phyloP scores from a whole-genome alignment of 2,329 filamentous ascomycete species.

The Gaeumannomyces sp. region DNA sequence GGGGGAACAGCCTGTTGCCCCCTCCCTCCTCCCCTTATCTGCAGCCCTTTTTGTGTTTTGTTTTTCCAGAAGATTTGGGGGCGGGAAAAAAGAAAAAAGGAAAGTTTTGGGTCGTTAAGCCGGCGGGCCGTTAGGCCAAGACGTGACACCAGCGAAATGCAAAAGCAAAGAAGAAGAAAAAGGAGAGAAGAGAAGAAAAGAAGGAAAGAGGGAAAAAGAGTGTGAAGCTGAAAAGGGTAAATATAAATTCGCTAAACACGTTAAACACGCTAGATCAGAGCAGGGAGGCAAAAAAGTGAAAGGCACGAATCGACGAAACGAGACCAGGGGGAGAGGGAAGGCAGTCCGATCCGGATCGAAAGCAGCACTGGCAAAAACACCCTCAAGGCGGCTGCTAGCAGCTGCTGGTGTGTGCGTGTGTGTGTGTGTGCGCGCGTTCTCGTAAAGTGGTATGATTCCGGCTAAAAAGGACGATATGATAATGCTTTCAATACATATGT shows the following conservation, averaged over 20 bases:
- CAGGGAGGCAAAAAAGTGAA: background rate
- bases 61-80: background rate
- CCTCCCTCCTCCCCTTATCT: background rate
- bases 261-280: background rate
- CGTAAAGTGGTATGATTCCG: background rate
- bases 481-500: background rate
- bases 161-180: slow-evolving; percentile 12
- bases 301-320: background rate
- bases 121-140: background rate
- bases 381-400: background rate
- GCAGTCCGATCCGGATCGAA: background rate
- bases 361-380: too few relatives aligned
- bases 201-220: slow-evolving; percentile 11
- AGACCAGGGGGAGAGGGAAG: background rate
- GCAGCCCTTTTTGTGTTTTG: background rate
- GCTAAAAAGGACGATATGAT: background rate
- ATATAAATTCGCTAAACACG: slow-evolving; percentile 16
- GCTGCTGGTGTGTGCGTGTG: background rate
- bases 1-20: slow-evolving; percentile 22
- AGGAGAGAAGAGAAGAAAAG: slow-evolving; percentile 13
- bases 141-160: background rate
- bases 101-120: background rate
- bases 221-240: background rate
- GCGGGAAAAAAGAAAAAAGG: too few relatives aligned
- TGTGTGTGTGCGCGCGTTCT: too few relatives aligned